These are phyloP conservation scores for Pichia sp. DNA, from an alignment of 1,139 yeast species.

Conservation along the genomic window DNA sequence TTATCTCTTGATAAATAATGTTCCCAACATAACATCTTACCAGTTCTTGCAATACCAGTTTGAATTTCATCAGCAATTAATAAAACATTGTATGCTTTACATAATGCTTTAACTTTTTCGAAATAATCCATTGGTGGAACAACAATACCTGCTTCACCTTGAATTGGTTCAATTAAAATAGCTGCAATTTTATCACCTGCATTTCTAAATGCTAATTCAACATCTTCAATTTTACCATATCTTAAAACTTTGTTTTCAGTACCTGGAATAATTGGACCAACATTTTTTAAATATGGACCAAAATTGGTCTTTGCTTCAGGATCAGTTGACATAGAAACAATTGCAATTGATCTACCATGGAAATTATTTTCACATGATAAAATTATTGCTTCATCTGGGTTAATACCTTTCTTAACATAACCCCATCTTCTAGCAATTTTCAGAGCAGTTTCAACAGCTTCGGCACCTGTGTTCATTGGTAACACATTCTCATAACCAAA, in stretches of 20 bases:
- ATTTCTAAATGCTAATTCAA: constrained; percentile 71
- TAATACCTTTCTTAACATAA: constrained; percentile 78
- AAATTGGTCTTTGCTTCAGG: constrained; percentile 84
- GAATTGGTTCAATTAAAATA: constrained; percentile 88
- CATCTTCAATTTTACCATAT: constrained; percentile 79
- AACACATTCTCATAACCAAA: constrained; percentile 88
- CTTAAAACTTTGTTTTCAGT: constrained; percentile 52
- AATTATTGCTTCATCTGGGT: constrained; percentile 77
- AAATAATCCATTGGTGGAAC: constrained; percentile 86
- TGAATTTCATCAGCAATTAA: constrained; percentile 95
- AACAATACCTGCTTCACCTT: constrained; percentile 98
- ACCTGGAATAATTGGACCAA: constrained; percentile 49
- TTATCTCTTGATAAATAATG: constrained; percentile 60
- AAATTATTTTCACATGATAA: constrained; percentile 87
- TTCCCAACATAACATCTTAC: constrained; percentile 86
- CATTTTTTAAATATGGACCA: constrained; percentile 84
- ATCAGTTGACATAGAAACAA: constrained; percentile 93
- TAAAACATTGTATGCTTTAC: constrained; percentile 78
- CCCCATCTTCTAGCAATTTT: constrained; percentile 98
- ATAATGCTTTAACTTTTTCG: constrained; percentile 62
- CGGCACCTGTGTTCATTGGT: constrained; percentile 99
- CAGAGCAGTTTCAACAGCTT: constrained; percentile 94
- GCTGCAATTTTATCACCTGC: constrained; percentile 94
- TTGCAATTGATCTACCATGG: constrained; percentile 95
- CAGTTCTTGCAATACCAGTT: constrained; percentile 97